These are phyloP conservation scores for Pseudomassariella vexata DNA, from an alignment of 2,329 filamentous ascomycete species.

Conservation along the genomic window DNA sequence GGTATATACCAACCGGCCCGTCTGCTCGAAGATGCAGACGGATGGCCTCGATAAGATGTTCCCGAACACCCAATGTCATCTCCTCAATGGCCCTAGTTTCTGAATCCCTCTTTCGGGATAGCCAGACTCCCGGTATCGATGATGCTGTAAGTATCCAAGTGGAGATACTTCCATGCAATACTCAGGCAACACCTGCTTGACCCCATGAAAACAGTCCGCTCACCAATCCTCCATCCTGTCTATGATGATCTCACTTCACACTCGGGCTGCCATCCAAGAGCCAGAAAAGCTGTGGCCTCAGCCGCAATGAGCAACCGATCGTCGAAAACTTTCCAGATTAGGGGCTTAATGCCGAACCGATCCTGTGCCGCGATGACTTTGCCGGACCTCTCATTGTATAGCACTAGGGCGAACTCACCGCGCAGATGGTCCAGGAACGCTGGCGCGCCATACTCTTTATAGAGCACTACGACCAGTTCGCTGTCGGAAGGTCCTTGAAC, in stretches of 20 bases:
- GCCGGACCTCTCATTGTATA: constrained; percentile 39
- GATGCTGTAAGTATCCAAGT: constrained; percentile 14
- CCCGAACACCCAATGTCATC: constrained; percentile 42
- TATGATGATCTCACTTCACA: no score
- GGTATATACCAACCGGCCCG: constrained; percentile 50
- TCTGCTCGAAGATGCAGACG: constrained; percentile 49
- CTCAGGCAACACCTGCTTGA: constrained; percentile 28
- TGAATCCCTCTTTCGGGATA: constrained; percentile 38
- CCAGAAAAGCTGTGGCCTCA: constrained; percentile 48
- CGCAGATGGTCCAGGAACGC: constrained; percentile 34
- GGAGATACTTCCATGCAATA: constrained; percentile 30
- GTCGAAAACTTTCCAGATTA: constrained; percentile 41
- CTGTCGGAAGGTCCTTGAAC: constrained; percentile 39
- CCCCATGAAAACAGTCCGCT: constrained; percentile 39
- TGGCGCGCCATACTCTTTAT: constrained; percentile 36
- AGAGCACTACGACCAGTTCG: constrained; percentile 43
- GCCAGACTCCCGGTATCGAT: constrained; percentile 45
- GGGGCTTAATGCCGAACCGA: constrained; percentile 51
- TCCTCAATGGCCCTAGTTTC: constrained; percentile 42
- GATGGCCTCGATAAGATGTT: constrained; percentile 44
- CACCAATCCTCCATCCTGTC: no score
- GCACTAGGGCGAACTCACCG: constrained; percentile 48
- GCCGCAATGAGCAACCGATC: constrained; percentile 40
- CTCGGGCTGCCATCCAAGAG: constrained; percentile 43
- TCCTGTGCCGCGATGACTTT: constrained; percentile 43